Evolutionary conservation across 2,329 filamentous ascomycete genomes (phyloP).

Genomic region (Metarhizium guizhouense): DNA sequence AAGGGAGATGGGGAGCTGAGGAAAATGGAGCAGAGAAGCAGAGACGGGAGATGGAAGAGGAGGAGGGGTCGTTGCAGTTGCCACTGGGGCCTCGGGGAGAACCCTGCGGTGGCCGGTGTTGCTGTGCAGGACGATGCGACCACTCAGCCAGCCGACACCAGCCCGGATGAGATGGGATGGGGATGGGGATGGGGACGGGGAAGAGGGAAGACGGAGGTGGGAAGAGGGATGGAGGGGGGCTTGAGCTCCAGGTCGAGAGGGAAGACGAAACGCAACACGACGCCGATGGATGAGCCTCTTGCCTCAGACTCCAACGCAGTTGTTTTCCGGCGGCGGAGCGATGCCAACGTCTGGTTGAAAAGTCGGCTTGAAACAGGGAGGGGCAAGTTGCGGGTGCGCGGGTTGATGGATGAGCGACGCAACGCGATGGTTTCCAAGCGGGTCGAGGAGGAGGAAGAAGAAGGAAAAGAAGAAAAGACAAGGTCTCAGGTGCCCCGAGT

Average conservation of each 20-base stretch:
- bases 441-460: background rate
- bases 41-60: background rate
- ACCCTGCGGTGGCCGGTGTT: background rate
- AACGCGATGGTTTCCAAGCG: no score
- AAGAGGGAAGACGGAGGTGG: background rate
- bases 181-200: background rate
- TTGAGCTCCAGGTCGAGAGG: background rate
- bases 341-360: background rate
- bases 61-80: background rate
- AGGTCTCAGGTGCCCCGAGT: no score
- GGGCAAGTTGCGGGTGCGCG: background rate
- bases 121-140: background rate
- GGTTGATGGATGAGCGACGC: background rate
- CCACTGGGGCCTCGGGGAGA: background rate
- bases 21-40: background rate
- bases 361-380: background rate
- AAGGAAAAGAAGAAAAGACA: background rate
- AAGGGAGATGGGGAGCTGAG: background rate
- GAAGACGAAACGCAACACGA: background rate
- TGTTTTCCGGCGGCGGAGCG: background rate
- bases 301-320: background rate
- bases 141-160: background rate
- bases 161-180: background rate
- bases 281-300: background rate
- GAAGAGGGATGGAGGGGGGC: background rate